Conservation (phyloP, 306 rosid genomes). For the Lathyrus tuberosus region DNA sequence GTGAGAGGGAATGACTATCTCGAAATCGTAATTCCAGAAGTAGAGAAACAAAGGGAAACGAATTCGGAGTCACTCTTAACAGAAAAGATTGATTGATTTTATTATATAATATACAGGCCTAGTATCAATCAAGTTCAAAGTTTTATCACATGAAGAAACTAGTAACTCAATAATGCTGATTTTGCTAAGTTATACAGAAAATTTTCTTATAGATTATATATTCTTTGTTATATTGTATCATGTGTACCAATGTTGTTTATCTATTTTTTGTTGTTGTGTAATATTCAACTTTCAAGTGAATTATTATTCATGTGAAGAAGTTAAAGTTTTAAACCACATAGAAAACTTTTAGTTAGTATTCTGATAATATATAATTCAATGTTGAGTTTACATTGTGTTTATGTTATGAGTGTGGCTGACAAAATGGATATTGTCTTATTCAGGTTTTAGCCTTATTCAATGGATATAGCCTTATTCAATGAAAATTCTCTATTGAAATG, state of each 20-base stretch:
- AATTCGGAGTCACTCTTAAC: constrained; percentile 50
- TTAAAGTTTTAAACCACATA: constrained; percentile 22
- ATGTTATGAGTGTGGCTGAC: no score
- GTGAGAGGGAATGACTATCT: constrained; percentile 34
- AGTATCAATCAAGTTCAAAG: constrained; percentile 44
- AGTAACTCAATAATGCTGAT: constrained; percentile 67
- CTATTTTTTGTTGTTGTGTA: no score
- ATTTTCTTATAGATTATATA: constrained; percentile 48
- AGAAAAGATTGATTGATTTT: constrained; percentile 54
- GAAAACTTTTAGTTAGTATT: neutral
- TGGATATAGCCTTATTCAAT: no score
- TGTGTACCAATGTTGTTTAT: constrained; percentile 29
- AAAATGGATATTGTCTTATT: no score
- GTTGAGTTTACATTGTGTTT: no score
- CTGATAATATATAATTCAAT: neutral
- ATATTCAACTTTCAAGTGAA: constrained; percentile 29
- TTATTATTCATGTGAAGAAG: constrained; percentile 32
- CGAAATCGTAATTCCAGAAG: constrained; percentile 38
- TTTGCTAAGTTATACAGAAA: constrained; percentile 58
- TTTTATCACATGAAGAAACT: constrained; percentile 51
- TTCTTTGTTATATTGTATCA: constrained; percentile 65
- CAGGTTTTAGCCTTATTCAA: no score
- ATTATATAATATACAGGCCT: constrained; percentile 30
- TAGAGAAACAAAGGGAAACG: constrained; percentile 47
- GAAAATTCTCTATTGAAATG: no score